These are phyloP conservation scores for Torulaspora microellipsoides DNA, from an alignment of 805 yeast species.

Conservation along the genomic window DNA sequence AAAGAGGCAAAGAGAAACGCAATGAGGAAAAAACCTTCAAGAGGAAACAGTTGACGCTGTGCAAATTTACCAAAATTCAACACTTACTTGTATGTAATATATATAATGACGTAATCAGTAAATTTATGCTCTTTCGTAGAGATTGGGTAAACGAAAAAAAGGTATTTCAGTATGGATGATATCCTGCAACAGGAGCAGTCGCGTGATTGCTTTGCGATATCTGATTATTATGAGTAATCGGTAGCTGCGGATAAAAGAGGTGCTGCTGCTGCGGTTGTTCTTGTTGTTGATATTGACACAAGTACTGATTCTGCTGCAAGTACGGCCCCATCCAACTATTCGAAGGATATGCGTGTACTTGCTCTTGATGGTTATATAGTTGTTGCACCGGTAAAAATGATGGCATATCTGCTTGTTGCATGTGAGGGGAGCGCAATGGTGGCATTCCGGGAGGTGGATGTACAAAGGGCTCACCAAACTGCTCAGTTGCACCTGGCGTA, in stretches of 20 bases:
- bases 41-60: not conserved
- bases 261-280: too few relatives aligned
- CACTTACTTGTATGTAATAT: conserved; percentile 4
- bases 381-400: too few relatives aligned
- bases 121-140: too few relatives aligned
- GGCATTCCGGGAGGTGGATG: too few relatives aligned
- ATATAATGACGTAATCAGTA: not conserved
- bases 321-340: conserved; percentile 5
- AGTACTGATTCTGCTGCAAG: conserved; percentile 1
- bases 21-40: conserved; percentile 27
- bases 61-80: too few relatives aligned
- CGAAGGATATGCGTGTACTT: conserved; percentile 1
- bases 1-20: conserved; percentile 40
- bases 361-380: not conserved
- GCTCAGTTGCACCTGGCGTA: too few relatives aligned
- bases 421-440: too few relatives aligned
- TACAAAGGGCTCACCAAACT: too few relatives aligned
- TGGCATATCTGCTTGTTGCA: too few relatives aligned
- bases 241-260: too few relatives aligned
- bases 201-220: too few relatives aligned
- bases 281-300: not conserved
- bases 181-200: not conserved
- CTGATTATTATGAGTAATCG: too few relatives aligned
- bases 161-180: not conserved
- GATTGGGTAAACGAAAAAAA: not conserved